Conservation (phyloP, 1,139 yeast genomes). For the Geotrichum aggregatum region DNA sequence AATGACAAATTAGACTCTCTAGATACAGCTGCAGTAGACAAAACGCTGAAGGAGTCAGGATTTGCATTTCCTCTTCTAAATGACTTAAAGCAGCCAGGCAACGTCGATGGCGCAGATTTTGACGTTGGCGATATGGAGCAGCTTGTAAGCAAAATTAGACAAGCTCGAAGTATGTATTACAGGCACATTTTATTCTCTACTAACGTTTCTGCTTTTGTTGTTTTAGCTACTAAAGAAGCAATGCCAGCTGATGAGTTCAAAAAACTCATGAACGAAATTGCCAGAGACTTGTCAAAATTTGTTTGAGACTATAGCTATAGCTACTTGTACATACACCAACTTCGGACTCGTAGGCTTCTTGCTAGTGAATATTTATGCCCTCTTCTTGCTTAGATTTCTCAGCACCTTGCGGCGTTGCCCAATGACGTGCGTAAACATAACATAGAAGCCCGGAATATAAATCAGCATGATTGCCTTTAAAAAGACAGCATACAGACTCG, state of each 20-base stretch:
- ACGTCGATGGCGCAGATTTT: slow-evolving; percentile 21
- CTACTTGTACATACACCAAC: neutral
- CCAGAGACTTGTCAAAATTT: slow-evolving; percentile 18
- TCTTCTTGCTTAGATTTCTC: slow-evolving; percentile 32
- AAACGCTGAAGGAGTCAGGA: slow-evolving; percentile 12
- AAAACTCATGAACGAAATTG: slow-evolving; percentile 31
- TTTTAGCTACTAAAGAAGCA: slow-evolving; percentile 17
- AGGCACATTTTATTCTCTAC: neutral
- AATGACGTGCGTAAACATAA: slow-evolving; percentile 83
- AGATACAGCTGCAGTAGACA: slow-evolving; percentile 16
- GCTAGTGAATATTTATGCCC: slow-evolving; percentile 1
- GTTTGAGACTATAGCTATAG: slow-evolving; percentile 1
- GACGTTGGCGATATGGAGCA: slow-evolving; percentile 30
- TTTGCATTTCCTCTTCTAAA: slow-evolving; percentile 18
- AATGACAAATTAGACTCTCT: slow-evolving; percentile 7
- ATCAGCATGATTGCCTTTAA: slow-evolving; percentile 56
- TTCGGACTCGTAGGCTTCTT: too few relatives aligned
- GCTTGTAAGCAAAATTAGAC: slow-evolving; percentile 28
- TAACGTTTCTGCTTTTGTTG: neutral
- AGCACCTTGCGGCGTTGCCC: slow-evolving; percentile 55
- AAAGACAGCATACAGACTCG: slow-evolving; percentile 51
- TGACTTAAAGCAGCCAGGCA: slow-evolving; percentile 7
- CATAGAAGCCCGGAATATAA: slow-evolving; percentile 83
- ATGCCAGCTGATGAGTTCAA: slow-evolving; percentile 30
- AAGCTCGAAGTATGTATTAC: slow-evolving; percentile 25